Conservation (phyloP, 2,329 filamentous ascomycete genomes). For the Aspergillus novofumigatus region DNA sequence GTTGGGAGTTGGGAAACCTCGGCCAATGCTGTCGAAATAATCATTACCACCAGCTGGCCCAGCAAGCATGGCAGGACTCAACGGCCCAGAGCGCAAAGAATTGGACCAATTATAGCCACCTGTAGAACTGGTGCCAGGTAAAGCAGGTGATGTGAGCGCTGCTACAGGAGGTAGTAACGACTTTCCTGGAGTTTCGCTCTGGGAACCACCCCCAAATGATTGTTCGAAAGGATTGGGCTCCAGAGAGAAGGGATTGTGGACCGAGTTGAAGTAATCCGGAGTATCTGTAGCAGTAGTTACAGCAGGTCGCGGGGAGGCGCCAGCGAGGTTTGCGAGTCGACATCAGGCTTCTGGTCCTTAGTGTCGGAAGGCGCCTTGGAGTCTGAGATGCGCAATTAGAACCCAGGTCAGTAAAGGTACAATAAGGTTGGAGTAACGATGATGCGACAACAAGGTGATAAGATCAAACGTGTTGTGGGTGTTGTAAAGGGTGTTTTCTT, state of each 20-base stretch:
- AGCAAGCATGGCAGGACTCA: constrained; percentile 96
- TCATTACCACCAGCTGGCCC: constrained; percentile 70
- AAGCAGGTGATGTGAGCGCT: constrained; percentile 82
- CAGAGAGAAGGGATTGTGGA: constrained; percentile 51
- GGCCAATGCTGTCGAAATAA: constrained; percentile 82
- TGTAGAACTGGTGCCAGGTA: constrained; percentile 69
- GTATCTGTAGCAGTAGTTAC: constrained; percentile 52
- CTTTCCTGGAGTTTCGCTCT: constrained; percentile 75
- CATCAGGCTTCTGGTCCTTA: constrained; percentile 42
- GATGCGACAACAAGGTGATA: constrained; percentile 8
- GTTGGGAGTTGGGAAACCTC: constrained; percentile 91
- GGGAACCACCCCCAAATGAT: constrained; percentile 62
- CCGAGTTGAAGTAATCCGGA: constrained; percentile 65
- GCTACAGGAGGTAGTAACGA: constrained; percentile 83
- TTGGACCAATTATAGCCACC: constrained; percentile 74
- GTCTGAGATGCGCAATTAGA: constrained; percentile 18
- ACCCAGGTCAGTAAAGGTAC: constrained; percentile 20
- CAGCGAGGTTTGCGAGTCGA: constrained; percentile 61
- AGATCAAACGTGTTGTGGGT: constrained; percentile 13
- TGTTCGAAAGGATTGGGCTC: constrained; percentile 98
- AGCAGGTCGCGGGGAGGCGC: constrained; percentile 64
- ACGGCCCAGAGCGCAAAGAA: constrained; percentile 82
- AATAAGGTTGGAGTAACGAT: not conserved
- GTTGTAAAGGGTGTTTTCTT: constrained; percentile 13
- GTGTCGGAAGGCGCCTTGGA: constrained; percentile 28